Evolutionary conservation across 2,329 filamentous ascomycete species (phyloP).

Genomic region (Trichoderma breve): DNA sequence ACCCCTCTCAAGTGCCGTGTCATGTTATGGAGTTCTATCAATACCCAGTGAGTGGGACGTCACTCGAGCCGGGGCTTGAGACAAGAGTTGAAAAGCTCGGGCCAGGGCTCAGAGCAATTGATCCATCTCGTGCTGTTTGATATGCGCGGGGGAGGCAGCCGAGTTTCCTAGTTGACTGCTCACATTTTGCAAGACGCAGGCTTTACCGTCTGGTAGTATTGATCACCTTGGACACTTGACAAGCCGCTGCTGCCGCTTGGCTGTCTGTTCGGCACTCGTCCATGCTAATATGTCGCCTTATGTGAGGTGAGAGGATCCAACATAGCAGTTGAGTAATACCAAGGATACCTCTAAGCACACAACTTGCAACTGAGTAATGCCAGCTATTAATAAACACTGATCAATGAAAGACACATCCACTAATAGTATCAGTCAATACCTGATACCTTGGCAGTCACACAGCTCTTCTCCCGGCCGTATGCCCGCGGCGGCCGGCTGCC

Average conservation of each 20-base stretch:
- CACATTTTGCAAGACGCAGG: neutral
- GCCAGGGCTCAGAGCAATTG: neutral
- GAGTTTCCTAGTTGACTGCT: constrained; percentile 1
- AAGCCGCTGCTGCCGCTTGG: neutral
- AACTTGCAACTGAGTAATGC: neutral
- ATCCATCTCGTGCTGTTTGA: neutral
- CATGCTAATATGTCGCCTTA: neutral
- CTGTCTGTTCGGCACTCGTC: neutral
- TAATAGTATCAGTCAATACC: neutral
- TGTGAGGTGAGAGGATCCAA: neutral
- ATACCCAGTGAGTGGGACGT: neutral
- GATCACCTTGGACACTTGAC: neutral
- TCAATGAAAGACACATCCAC: too few relatives aligned
- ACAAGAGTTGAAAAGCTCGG: neutral
- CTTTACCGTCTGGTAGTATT: neutral
- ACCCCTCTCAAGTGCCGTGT: neutral
- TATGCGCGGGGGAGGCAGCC: neutral
- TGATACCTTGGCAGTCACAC: too few relatives aligned
- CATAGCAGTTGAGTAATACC: neutral
- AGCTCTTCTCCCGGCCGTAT: neutral
- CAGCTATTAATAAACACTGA: neutral
- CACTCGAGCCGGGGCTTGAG: neutral
- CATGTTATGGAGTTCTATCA: neutral
- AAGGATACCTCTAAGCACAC: neutral
- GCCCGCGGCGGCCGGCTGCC: too few relatives aligned